phyloP scores from a whole-genome alignment of 805 yeast genomes.

The Ogataea minuta region DNA sequence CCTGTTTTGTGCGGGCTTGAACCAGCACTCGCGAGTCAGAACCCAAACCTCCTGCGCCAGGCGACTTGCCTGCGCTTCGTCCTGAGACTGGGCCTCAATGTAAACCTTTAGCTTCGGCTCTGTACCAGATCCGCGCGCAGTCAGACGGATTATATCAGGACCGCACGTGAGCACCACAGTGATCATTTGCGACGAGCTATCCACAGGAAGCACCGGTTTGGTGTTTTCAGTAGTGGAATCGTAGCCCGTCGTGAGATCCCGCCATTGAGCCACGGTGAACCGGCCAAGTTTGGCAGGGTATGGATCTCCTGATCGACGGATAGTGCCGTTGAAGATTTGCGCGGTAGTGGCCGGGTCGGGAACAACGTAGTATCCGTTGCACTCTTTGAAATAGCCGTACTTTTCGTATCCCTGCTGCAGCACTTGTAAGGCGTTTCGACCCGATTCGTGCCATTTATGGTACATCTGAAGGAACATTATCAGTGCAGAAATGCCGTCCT shows the following conservation, averaged over 20 bases:
- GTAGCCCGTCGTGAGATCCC: constrained; percentile 81
- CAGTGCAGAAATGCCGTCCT: constrained; percentile 88
- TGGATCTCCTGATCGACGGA: constrained; percentile 24
- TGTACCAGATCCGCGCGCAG: constrained; percentile 93
- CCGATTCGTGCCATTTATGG: constrained; percentile 43
- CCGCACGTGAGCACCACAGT: constrained; percentile 49
- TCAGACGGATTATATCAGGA: constrained; percentile 56
- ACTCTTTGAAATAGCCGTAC: constrained; percentile 81
- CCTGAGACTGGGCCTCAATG: constrained; percentile 66
- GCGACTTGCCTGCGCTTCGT: constrained; percentile 44
- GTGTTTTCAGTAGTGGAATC: constrained; percentile 65
- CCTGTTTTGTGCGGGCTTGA: constrained; percentile 51
- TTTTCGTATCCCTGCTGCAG: constrained; percentile 56
- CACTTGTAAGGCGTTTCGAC: constrained; percentile 44
- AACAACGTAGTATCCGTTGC: constrained; percentile 81
- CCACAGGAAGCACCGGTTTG: constrained; percentile 66
- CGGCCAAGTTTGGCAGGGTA: constrained; percentile 55
- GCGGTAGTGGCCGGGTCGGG: constrained; percentile 51
- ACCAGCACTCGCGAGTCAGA: constrained; percentile 59
- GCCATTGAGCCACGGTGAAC: constrained; percentile 60
- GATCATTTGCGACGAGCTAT: constrained; percentile 80
- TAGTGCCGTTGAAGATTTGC: constrained; percentile 52
- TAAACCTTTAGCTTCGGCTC: constrained; percentile 93
- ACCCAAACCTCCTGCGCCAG: constrained; percentile 71
- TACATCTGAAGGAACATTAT: constrained; percentile 71